A percentile compares a stretch with the other conserved stretches of the same genome.
Conservation (phyloP, 2,329 filamentous ascomycete genomes). For the Neonectria hederae region DNA sequence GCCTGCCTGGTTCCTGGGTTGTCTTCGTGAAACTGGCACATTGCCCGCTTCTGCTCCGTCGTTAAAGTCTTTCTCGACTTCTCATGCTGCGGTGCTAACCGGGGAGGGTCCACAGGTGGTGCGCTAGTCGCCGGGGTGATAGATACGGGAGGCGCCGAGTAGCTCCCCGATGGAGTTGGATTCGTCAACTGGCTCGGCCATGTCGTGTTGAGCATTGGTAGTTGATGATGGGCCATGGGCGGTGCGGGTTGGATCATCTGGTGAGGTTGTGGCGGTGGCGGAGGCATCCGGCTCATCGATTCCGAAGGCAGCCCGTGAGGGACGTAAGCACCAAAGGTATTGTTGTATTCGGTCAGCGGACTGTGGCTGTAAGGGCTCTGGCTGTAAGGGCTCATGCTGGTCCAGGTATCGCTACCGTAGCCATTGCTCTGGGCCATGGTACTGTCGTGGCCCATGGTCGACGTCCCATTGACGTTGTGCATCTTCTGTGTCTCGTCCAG, state of each 20-base stretch:
- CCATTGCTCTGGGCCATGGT: slow-evolving; percentile 45
- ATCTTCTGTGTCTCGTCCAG: slow-evolving; percentile 40
- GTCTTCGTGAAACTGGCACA: slow-evolving; percentile 94
- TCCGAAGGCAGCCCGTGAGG: slow-evolving; percentile 62
- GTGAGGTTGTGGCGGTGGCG: slow-evolving; percentile 58
- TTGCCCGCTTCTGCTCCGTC: slow-evolving; percentile 86
- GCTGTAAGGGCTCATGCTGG: slow-evolving; percentile 69
- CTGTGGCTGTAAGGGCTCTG: slow-evolving; percentile 62
- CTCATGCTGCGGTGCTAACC: slow-evolving; percentile 52
- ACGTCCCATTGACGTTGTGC: slow-evolving; percentile 48
- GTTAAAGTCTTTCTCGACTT: slow-evolving; percentile 89
- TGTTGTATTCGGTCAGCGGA: slow-evolving; percentile 73
- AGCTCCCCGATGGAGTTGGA: slow-evolving; percentile 63
- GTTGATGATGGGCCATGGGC: slow-evolving; percentile 64
- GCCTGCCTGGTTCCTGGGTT: slow-evolving; percentile 93
- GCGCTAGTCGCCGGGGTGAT: slow-evolving; percentile 67
- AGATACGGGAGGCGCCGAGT: slow-evolving; percentile 66
- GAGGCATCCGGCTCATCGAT: slow-evolving; percentile 62
- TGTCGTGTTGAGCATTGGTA: slow-evolving; percentile 75
- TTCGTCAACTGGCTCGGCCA: slow-evolving; percentile 88
- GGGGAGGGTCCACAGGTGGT: slow-evolving; percentile 49
- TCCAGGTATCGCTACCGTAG: slow-evolving; percentile 61
- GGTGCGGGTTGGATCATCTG: slow-evolving; percentile 46
- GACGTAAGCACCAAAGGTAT: slow-evolving; percentile 63
- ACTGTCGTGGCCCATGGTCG: slow-evolving; percentile 45